Evolutionary conservation across 108 stramenopile genomes (phyloP).

Genomic region (Cyclotella distinguenda): DNA sequence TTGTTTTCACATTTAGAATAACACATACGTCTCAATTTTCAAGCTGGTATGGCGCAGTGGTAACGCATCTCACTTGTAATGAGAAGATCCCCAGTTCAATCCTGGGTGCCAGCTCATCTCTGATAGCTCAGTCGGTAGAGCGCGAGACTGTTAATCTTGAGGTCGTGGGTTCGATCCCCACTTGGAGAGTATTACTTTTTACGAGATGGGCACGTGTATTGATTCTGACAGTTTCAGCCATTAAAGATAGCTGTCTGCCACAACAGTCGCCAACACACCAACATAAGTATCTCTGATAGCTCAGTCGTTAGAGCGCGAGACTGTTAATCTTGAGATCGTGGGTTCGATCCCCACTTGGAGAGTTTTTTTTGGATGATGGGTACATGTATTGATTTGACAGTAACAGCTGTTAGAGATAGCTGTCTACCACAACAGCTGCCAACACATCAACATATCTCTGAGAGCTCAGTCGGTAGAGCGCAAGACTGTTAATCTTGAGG

Average conservation of each 20-base stretch:
- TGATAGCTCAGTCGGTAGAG: conserved; percentile 61
- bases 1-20: not conserved
- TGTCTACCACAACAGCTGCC: too few species aligned
- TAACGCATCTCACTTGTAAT: conserved; percentile 77
- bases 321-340: too few species aligned
- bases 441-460: conserved; percentile 37
- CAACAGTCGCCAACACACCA: too few species aligned
- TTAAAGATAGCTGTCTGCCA: too few species aligned
- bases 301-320: too few species aligned
- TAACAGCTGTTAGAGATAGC: too few species aligned
- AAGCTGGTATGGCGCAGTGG: conserved; percentile 64
- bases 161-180: conserved; percentile 54
- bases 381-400: too few species aligned
- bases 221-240: too few species aligned
- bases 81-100: conserved; percentile 70
- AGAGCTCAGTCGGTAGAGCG: conserved; percentile 65
- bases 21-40: not conserved
- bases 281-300: too few species aligned
- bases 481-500: conserved; percentile 64
- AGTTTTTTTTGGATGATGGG: too few species aligned
- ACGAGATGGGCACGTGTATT: too few species aligned
- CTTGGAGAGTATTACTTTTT: conserved; percentile 37
- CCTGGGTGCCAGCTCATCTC: conserved; percentile 48
- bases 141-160: conserved; percentile 67
- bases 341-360: too few species aligned